Evolutionary conservation across 2,329 filamentous ascomycete species (phyloP).

Genomic region (Botrytis hyacinthi): DNA sequence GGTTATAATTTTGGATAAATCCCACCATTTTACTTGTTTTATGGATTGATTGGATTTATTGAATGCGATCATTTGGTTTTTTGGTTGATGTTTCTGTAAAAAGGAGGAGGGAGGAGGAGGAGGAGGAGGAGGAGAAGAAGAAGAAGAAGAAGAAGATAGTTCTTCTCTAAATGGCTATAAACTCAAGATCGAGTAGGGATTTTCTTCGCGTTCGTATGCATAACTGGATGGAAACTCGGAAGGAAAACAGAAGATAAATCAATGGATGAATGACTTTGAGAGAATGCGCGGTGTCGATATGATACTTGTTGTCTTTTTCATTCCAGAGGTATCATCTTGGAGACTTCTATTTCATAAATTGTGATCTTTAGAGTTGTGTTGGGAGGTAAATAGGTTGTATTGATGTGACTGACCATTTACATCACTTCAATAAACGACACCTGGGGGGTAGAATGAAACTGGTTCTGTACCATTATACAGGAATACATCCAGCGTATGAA

Average conservation of each 20-base stretch:
- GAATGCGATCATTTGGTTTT: fast-evolving
- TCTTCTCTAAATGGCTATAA: too few species aligned
- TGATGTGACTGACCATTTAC: not conserved
- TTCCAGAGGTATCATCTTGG: too few species aligned
- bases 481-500: not conserved
- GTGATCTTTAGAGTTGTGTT: not conserved
- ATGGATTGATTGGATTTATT: not conserved
- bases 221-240: not conserved
- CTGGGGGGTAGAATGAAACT: not conserved
- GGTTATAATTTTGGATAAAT: fast-evolving
- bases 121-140: too few species aligned
- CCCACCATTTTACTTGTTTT: fast-evolving
- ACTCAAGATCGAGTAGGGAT: fast-evolving
- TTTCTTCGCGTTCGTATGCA: fast-evolving
- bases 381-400: too few species aligned
- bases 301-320: not conserved
- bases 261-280: not conserved
- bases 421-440: not conserved
- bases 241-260: too few species aligned
- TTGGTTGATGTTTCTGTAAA: not conserved
- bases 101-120: not conserved
- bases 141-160: too few species aligned
- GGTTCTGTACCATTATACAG: not conserved
- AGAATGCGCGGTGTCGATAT: not conserved
- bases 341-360: not conserved